Evolutionary conservation across 1,284 basidiomycete species (phyloP).

Genomic region (Ustilago trichophora): DNA sequence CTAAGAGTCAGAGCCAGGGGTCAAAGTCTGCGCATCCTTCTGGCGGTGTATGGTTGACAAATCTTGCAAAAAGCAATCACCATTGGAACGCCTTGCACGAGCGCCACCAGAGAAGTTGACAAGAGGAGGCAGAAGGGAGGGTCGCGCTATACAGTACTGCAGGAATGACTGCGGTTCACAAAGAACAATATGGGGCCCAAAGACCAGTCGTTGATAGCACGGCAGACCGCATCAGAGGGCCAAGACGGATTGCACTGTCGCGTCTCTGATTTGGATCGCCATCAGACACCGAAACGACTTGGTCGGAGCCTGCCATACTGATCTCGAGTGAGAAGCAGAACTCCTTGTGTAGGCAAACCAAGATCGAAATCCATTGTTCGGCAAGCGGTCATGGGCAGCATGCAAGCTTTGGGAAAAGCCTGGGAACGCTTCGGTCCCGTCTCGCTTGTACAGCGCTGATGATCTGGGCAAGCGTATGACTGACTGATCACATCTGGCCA

Average conservation of each 20-base stretch:
- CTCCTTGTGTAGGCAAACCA: no score
- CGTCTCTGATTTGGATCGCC: no score
- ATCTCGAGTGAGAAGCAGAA: no score
- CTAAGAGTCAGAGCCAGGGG: no score
- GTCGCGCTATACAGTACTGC: no score
- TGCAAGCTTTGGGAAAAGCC: background rate
- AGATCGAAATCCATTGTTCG: background rate
- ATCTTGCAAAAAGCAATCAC: background rate
- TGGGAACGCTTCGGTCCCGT: background rate
- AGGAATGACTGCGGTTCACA: background rate
- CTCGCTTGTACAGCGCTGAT: background rate
- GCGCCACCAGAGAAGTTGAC: background rate
- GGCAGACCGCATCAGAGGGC: no score
- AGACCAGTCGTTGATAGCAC: no score
- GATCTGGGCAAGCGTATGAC: background rate
- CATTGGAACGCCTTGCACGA: background rate
- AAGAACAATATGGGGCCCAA: no score
- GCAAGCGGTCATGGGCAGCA: background rate
- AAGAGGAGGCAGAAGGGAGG: no score
- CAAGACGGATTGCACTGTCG: no score
- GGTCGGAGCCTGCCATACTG: no score
- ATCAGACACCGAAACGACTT: no score
- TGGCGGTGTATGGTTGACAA: background rate
- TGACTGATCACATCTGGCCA: constrained; percentile 5
- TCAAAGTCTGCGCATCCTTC: background rate